Base-by-base conservation (phyloP, 306 rosid species). In the Psophocarpus tetragonolobus region DNA sequence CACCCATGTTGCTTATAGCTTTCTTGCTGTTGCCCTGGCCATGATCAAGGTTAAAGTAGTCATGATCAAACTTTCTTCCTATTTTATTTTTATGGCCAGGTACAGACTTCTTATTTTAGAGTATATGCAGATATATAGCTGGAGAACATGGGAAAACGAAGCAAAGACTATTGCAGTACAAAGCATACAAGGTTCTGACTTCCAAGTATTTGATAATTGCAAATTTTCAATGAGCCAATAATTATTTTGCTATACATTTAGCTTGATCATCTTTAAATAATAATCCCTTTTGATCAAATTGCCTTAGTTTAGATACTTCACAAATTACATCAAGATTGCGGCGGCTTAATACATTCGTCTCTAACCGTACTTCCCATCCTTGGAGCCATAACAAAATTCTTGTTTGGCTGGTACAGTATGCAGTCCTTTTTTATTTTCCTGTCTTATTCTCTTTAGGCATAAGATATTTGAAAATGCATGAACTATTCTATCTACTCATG, bases 81-180 rank as follows among this genome's bases (percentile, higher is more conserved):
- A 26, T 27, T 77, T 24, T 69, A 33, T 10, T 41, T 27, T 69
- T 61, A 11, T 36, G 32, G 36, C 74, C 30, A 68, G 10, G 23
- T 56, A 69, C 74, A 45, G 17, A 48, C 56, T 66, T 69, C 32
- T 38, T 29, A 4, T 50, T 48, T 62, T 51, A n/a, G 68, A 36
- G 51, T 71, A 77, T 33, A 38, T 85, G 86, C 87, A 95, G 98
- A 92, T 95, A 39, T 91, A 92, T 80, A 93, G 98, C 83, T 95
- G 97, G 98, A 91, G 93, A 84, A 60, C 63, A 62, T 95, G 98
- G 97, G 97, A 95, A 85, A 88, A 87, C 80, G 97, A 92, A 80
- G 97, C 97, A 36, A 89, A 91, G 78, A 63, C 87, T 29, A 62
- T 82, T 26, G 97, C 91, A 56, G n/a, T 32, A 30, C 87, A 82